phyloP scores from a whole-genome alignment of 345 rosid genomes.

The Trapa incisa region DNA sequence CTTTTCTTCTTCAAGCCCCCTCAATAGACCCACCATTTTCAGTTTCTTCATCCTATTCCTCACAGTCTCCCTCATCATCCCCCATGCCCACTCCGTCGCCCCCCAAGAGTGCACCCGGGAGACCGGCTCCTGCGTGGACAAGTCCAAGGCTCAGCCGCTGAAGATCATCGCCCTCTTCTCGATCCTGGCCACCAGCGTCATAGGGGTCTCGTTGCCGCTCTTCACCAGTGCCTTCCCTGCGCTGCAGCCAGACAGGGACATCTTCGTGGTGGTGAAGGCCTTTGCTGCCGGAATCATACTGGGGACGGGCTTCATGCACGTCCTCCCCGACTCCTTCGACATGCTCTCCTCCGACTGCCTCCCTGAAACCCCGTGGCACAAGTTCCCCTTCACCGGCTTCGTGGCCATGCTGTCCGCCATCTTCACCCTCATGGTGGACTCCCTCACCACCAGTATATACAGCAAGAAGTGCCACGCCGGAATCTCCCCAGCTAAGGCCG shows the following conservation, averaged over 20 bases:
- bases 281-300: slow-evolving; percentile 75
- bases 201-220: slow-evolving; percentile 55
- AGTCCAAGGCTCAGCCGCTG: slow-evolving; percentile 33
- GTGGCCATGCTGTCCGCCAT: slow-evolving; percentile 71
- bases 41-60: slow-evolving; percentile 5
- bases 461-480: neutral
- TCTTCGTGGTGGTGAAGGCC: slow-evolving; percentile 46
- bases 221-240: slow-evolving; percentile 41
- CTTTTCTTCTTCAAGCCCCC: neutral
- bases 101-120: slow-evolving; percentile 18
- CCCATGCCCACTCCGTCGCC: slow-evolving; percentile 10
- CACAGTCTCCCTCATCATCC: slow-evolving; percentile 11
- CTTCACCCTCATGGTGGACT: slow-evolving; percentile 48
- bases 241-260: slow-evolving; percentile 38
- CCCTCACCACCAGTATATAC: slow-evolving; percentile 26
- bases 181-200: slow-evolving; percentile 44
- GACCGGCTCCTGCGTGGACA: slow-evolving; percentile 30
- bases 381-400: slow-evolving; percentile 69
- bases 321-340: slow-evolving; percentile 73
- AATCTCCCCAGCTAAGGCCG: neutral
- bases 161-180: slow-evolving; percentile 42
- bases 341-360: slow-evolving; percentile 51
- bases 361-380: slow-evolving; percentile 61
- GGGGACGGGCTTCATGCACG: slow-evolving; percentile 83
- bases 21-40: neutral